Evolutionary conservation across 1,139 yeast species (phyloP), one percentile per base, ranked within the genome.

Genomic region (Diutina sp.): DNA sequence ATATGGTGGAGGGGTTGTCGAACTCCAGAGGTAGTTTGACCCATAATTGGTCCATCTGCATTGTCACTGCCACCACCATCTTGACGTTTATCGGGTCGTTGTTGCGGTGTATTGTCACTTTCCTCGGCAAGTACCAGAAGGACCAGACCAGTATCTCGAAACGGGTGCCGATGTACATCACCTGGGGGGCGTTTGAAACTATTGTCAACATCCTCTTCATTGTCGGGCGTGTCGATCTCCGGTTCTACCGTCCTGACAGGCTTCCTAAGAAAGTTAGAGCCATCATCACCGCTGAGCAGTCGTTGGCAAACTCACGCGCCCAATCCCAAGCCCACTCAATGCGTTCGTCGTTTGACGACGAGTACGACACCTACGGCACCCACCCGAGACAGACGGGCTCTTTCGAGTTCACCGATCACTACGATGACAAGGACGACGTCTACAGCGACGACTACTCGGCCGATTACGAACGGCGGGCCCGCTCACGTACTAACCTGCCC

Each of bases 271-370:
- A 29, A 9, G 46, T 52, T 11, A 30, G 46, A 6, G 61, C 68
- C 28, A 74, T 76, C 53, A 69, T 74, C 55, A 76, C 80, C 3
- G 79, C 79, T 2, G 76, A 76, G 58, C 79, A 76, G 61, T 50
- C 53, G 18, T 11, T 50, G 6, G 25, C 45, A 4, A 32, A 32
- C 28, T 50, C 53, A 6, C 32, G 44, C 4, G 46, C 46, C 9
- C 8, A 6, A n/a, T 50, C 53, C 45, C 25, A 2, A 3, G 35
- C 32, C 6, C 8, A 6, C 21, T 50, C 53, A 45, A 44, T 50
- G 14, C 51, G 28, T 14, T 50, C 53, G 12, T 16, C 29, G 12
- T 50, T 32, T 18, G 53, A 50, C 16, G 53, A 50, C 12, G 53
- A 50, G 14, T 28, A 25, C 21, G 28, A 50, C 14, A 30, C n/a